These are phyloP conservation scores for Solanum corneliomulleri DNA, from an alignment of 257 asterid genomes.

Conservation along the genomic window DNA sequence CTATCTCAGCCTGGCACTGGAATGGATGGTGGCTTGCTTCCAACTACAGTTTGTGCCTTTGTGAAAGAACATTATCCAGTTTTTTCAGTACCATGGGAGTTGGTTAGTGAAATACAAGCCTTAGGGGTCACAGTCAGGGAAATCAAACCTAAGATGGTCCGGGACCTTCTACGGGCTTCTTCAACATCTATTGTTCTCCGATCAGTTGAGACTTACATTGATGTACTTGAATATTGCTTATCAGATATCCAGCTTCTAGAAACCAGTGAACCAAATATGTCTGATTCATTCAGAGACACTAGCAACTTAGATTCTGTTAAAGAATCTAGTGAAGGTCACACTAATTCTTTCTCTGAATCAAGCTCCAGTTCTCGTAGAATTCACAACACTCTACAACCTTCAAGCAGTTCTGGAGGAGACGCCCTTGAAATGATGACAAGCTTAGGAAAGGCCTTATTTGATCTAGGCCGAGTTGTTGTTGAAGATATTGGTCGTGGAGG, in stretches of 20 bases:
- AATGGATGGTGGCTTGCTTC: conserved; percentile 68
- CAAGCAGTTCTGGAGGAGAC: conserved; percentile 74
- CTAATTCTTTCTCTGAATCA: conserved; percentile 22
- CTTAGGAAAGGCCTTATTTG: conserved; percentile 85
- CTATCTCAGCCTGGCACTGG: conserved; percentile 87
- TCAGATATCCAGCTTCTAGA: conserved; percentile 61
- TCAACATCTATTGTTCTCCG: conserved; percentile 49
- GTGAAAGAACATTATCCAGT: conserved; percentile 98
- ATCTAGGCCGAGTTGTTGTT: conserved; percentile 90
- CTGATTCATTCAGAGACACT: conserved; percentile 13
- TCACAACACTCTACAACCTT: conserved; percentile 27
- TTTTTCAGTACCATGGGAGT: conserved; percentile 94
- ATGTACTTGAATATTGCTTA: conserved; percentile 91
- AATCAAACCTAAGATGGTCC: conserved; percentile 91
- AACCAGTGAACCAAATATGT: conserved; percentile 26
- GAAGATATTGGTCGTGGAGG: conserved; percentile 86
- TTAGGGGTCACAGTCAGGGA: conserved; percentile 68
- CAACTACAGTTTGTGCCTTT: conserved; percentile 83
- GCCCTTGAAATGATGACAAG: conserved; percentile 89
- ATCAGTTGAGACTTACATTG: conserved; percentile 66
- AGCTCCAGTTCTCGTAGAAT: conserved; percentile 25
- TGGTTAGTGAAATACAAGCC: conserved; percentile 83
- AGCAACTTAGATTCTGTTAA: conserved; percentile 25
- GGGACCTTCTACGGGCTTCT: conserved; percentile 77
- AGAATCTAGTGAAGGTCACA: conserved; percentile 19